Evolutionary conservation across 1,284 basidiomycete species (phyloP).

Genomic region (Leucoagaricus sp.): DNA sequence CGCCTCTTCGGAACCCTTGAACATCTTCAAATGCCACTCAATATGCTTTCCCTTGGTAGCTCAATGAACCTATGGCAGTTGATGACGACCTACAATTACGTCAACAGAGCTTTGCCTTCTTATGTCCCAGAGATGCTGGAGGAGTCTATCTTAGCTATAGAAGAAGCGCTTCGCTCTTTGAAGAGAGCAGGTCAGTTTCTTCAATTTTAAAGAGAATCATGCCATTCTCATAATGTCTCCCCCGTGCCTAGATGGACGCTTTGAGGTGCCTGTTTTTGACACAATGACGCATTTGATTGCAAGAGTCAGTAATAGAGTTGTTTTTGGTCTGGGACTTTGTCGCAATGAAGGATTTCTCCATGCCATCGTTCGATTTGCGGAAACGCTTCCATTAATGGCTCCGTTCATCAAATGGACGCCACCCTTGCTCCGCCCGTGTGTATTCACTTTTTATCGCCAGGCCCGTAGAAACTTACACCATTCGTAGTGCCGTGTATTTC

Average conservation of each 20-base stretch:
- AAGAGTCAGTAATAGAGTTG: conserved; percentile 45
- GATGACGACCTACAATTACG: conserved; percentile 37
- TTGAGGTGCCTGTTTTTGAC: conserved; percentile 31
- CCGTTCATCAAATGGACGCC: conserved; percentile 37
- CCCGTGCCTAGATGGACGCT: not conserved
- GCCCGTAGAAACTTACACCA: not conserved
- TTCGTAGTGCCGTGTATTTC: conserved; percentile 28
- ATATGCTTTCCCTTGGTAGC: conserved; percentile 26
- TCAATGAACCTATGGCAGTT: conserved; percentile 34
- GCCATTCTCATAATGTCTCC: conserved; percentile 25
- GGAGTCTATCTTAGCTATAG: conserved; percentile 34
- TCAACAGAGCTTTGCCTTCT: conserved; percentile 35
- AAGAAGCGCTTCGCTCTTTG: conserved; percentile 26
- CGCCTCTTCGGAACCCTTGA: conserved; percentile 1
- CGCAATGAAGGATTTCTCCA: conserved; percentile 37
- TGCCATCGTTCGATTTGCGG: conserved; percentile 33
- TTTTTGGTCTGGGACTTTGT: conserved; percentile 46
- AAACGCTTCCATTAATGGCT: conserved; percentile 30
- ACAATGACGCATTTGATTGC: conserved; percentile 44
- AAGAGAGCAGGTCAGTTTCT: conserved; percentile 18
- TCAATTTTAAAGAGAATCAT: not conserved
- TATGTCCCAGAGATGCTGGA: conserved; percentile 40
- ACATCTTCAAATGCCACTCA: not conserved
- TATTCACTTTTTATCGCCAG: not conserved
- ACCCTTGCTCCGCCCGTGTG: conserved; percentile 29